Evolutionary conservation across 768 basidiomycete species (phyloP).

Genomic region (Rhodotorula sphaerocarpa): DNA sequence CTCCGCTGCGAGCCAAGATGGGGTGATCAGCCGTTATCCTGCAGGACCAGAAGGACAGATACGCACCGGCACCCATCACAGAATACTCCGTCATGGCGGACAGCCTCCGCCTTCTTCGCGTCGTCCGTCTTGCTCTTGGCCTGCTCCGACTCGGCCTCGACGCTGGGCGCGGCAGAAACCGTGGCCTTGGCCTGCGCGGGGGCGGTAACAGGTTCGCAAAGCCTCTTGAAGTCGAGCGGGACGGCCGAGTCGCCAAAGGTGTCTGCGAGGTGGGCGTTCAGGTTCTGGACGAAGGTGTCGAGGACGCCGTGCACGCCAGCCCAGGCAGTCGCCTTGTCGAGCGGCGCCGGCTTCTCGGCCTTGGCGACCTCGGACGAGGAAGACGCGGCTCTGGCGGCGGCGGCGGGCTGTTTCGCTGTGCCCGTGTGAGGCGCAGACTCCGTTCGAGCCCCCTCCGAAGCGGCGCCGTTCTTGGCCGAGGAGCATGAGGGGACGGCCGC

Average conservation of each 20-base stretch:
- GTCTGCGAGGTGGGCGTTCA: conserved; percentile 31
- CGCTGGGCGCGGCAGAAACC: no score
- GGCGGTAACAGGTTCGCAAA: no score
- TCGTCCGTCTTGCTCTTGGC: neutral
- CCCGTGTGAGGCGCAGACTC: neutral
- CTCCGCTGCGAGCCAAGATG: conserved; percentile 29
- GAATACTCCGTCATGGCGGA: conserved; percentile 15
- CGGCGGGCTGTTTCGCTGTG: neutral
- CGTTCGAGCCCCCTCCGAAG: no score
- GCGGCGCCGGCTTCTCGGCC: no score
- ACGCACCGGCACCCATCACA: conserved; percentile 25
- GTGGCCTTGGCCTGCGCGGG: no score
- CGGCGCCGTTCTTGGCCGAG: no score
- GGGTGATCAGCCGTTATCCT: neutral
- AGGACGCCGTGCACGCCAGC: conserved; percentile 9
- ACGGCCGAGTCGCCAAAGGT: conserved; percentile 31
- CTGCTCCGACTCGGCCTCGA: neutral
- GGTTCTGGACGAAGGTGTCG: conserved; percentile 21
- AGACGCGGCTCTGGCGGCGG: neutral
- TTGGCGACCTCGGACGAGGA: neutral
- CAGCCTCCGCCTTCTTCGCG: neutral
- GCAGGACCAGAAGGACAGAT: neutral
- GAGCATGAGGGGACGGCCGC: no score
- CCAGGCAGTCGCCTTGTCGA: conserved; percentile 17
- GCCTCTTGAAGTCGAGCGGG: conserved; percentile 5